Conservation (phyloP, 73 alveolate genomes). For the Paramecium bursaria region DNA sequence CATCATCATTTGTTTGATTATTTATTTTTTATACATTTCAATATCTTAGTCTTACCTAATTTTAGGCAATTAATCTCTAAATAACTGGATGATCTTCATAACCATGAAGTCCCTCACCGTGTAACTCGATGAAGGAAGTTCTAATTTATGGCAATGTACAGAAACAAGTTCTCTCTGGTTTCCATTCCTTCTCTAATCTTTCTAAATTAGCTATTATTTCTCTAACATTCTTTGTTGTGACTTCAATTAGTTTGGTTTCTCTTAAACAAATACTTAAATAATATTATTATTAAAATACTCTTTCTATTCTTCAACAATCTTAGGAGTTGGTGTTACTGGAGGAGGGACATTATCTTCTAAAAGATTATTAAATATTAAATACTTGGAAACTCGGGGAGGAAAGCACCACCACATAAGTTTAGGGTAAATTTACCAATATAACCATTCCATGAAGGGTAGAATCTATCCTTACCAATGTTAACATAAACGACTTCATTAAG, state of each 20-base stretch:
- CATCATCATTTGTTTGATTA: conserved; percentile 42
- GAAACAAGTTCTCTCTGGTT: conserved; percentile 41
- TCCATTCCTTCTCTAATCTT: neutral
- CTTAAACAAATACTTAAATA: conserved; percentile 16
- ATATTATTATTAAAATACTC: neutral
- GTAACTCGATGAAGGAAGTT: neutral
- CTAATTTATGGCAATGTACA: conserved; percentile 19
- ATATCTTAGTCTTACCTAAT: conserved; percentile 39
- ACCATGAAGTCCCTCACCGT: conserved; percentile 1
- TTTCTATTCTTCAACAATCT: conserved; percentile 13
- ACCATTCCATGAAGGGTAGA: conserved; percentile 62
- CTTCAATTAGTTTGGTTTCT: conserved; percentile 42
- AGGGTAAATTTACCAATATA: conserved; percentile 52
- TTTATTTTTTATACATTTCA: conserved; percentile 31
- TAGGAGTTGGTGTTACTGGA: conserved; percentile 58
- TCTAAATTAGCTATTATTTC: conserved; percentile 24
- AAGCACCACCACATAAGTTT: conserved; percentile 60
- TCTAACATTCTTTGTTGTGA: conserved; percentile 9
- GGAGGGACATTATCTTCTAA: conserved; percentile 33
- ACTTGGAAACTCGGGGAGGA: conserved; percentile 32
- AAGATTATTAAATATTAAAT: neutral
- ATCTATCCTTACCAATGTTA: conserved; percentile 55
- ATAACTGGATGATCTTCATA: conserved; percentile 40
- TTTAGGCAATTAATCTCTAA: conserved; percentile 45
- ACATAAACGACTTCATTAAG: neutral